Evolutionary conservation across 257 asterid species (phyloP).

Genomic region (Catharanthus roseus): DNA sequence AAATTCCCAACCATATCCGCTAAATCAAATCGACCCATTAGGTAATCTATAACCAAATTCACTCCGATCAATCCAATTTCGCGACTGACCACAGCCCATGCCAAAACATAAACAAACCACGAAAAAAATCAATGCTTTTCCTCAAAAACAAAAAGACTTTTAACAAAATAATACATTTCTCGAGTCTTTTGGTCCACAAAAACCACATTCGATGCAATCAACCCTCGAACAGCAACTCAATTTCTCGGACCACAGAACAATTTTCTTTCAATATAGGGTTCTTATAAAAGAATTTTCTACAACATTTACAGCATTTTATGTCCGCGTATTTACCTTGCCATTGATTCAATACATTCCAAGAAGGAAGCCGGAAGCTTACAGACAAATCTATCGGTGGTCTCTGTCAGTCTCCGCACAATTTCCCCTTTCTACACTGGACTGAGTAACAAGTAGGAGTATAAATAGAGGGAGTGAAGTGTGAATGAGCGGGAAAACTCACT

Average conservation of each 20-base stretch:
- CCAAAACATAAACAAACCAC: neutral
- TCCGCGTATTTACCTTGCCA: slow-evolving; percentile 12
- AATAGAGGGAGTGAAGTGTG: slow-evolving; percentile 17
- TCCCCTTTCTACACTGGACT: slow-evolving; percentile 49
- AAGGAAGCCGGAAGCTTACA: neutral
- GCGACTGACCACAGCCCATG: neutral
- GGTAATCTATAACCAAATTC: neutral
- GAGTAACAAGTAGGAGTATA: slow-evolving; percentile 38
- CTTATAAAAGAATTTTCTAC: neutral
- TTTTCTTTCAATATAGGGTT: neutral
- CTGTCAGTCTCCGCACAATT: neutral
- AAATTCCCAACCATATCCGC: neutral
- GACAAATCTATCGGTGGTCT: neutral
- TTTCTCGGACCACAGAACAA: neutral
- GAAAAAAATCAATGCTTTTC: neutral
- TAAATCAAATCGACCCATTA: neutral
- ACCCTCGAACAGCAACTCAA: neutral
- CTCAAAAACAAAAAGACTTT: neutral
- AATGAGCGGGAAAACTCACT: slow-evolving; percentile 71
- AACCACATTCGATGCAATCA: neutral
- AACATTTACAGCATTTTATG: too few relatives aligned
- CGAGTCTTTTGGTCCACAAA: neutral
- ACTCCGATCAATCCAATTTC: neutral
- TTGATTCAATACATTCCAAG: slow-evolving; percentile 3
- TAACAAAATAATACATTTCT: neutral